A percentile compares a stretch with the other conserved stretches of the same genome.
Conservation (phyloP, 345 rosid species). For the Bruguiera parviflora region DNA sequence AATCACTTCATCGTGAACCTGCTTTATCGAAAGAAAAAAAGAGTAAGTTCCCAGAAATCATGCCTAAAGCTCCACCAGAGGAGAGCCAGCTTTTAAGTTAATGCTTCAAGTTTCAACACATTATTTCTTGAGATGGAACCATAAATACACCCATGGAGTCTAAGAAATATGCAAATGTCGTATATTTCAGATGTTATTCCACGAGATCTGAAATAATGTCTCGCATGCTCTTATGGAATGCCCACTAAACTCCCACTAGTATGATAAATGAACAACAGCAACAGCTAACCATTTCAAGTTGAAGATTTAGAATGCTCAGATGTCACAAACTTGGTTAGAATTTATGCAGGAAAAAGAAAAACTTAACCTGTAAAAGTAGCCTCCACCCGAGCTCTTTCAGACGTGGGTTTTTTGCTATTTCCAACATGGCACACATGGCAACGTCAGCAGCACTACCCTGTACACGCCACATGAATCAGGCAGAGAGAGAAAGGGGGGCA, state of each 20-base stretch:
- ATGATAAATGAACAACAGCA: no score
- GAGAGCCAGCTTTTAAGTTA: not conserved
- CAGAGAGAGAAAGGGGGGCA: conserved; percentile 13
- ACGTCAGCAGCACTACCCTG: conserved; percentile 99
- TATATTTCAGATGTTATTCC: no score
- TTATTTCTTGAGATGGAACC: not conserved
- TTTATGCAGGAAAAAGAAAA: not conserved
- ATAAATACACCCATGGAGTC: not conserved
- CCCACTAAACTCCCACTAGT: no score
- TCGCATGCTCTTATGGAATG: no score
- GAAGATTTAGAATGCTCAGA: no score
- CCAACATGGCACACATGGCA: conserved; percentile 95
- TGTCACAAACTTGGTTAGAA: not conserved
- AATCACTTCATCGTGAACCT: conserved; percentile 98
- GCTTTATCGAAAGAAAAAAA: conserved; percentile 17
- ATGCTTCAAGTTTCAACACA: not conserved
- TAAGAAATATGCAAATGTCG: not conserved
- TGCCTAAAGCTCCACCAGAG: not conserved
- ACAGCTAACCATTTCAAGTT: not conserved
- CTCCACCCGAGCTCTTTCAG: conserved; percentile 84
- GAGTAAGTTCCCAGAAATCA: not conserved
- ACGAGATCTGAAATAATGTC: no score
- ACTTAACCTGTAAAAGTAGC: conserved; percentile 76
- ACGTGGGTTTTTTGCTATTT: conserved; percentile 54
- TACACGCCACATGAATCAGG: not conserved